phyloP scores from a whole-genome alignment of 345 rosid genomes.

The Lepidium didymum region DNA sequence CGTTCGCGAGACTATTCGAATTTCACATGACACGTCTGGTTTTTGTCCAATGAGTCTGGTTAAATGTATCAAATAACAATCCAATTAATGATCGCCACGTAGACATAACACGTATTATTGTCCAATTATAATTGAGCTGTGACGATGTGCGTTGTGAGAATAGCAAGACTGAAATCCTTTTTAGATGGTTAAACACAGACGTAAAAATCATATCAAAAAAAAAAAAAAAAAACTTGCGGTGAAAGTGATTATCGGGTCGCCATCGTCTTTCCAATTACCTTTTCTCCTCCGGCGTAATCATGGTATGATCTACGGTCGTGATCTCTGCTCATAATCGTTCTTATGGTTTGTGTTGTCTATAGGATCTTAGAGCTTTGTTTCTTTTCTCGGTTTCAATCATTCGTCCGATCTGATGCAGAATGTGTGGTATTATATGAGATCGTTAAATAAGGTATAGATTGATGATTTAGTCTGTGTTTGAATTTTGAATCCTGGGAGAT shows the following conservation, averaged over 20 bases:
- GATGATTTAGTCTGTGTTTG: not conserved
- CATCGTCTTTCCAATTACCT: not conserved
- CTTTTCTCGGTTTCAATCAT: not conserved
- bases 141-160: not conserved
- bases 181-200: not conserved
- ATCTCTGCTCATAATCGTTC: not conserved
- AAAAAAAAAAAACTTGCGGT: not conserved
- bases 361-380: not conserved
- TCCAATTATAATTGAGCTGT: constrained; percentile 4
- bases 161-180: not conserved
- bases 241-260: not conserved
- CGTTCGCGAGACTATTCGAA: not conserved
- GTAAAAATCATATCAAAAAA: not conserved
- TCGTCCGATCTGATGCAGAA: not conserved
- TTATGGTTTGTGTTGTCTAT: not conserved
- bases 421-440: not conserved
- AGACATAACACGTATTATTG: not conserved
- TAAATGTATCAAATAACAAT: not conserved
- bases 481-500: not conserved
- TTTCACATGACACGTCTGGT: constrained; percentile 11
- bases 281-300: constrained; percentile 4
- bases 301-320: constrained; percentile 3
- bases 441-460: not conserved
- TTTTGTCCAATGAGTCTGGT: not conserved
- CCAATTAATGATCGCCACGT: not conserved